These are phyloP conservation scores for Plasmodium billcollinsi DNA, from an alignment of 169 alveolate genomes.

Conservation along the genomic window DNA sequence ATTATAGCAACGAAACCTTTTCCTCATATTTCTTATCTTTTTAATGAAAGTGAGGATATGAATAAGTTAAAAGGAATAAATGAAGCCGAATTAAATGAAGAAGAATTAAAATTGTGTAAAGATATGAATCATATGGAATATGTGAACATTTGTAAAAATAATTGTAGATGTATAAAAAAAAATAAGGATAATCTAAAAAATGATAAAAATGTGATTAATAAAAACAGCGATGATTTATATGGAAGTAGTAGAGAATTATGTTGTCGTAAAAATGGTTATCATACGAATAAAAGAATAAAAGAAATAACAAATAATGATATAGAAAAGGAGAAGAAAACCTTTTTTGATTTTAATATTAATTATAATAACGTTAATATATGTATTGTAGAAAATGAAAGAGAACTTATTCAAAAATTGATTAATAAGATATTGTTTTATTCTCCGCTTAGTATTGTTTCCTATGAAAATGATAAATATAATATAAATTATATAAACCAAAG, in stretches of 20 bases:
- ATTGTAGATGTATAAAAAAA: neutral
- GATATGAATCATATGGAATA: neutral
- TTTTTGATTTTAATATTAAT: slow-evolving; percentile 10
- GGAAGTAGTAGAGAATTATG: neutral
- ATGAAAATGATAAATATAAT: slow-evolving; percentile 68
- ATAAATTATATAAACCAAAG: slow-evolving; percentile 61
- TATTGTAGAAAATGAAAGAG: slow-evolving; percentile 61
- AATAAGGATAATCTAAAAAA: neutral
- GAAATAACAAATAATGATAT: neutral
- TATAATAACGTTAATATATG: slow-evolving; percentile 17
- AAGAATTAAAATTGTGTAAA: neutral
- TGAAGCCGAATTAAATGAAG: neutral
- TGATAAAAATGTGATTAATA: neutral
- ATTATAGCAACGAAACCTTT: slow-evolving; percentile 58
- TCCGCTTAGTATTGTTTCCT: slow-evolving; percentile 51
- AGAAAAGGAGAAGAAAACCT: neutral
- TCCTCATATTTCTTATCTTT: slow-evolving; percentile 17
- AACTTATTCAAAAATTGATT: slow-evolving; percentile 32
- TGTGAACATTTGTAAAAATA: neutral
- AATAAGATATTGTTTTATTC: slow-evolving; percentile 39
- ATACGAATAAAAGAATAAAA: neutral
- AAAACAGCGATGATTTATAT: neutral
- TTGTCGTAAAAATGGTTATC: too few relatives aligned
- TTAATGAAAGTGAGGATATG: neutral
- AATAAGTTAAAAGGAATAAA: neutral